Evolutionary conservation across 208 protist genomes (phyloP), one percentile per base, ranked within the genome.

Genomic region (Trypanosoma conorhini): DNA sequence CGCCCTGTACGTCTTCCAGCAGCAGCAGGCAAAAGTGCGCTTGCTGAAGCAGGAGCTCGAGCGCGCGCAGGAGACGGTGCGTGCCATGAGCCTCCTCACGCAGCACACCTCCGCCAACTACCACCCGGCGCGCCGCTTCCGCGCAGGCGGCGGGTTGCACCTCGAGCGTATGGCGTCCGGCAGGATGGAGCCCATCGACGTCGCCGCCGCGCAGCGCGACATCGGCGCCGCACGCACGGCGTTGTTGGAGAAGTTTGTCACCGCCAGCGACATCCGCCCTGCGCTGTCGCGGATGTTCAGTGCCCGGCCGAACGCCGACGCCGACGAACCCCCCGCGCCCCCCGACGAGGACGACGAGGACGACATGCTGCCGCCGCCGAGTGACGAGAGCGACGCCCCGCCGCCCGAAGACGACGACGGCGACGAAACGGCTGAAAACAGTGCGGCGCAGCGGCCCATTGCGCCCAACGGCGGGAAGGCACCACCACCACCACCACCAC

Each of bases 11-110:
- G 62, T 73, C 9, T 78, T 68, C 60, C 73, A 78, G 22, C 73
- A 78, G 42, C 73, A 78, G 67, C 73, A 78, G 30, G 67, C 60
- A 35, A 78, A 78, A 31, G 70, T 78, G 31, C 73, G 73, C n/a
- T 40, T 78, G 56, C 10, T 78, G 26, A 78, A 74, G 50, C 59
- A 64, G 28, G 73, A 78, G 67, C 58, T 72, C 15, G 64, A 59
- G 31, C 73, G 73, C 10, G 66, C 67, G 26, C 67, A 74, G 40
- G 73, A 78, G 51, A 78, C 73, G 5, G 46, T 78, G 35, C 67
- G 57, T 42, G 57, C 58, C 7, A 62, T 78, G 35, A 28, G 31
- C 38, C 24, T 67, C 30, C 42, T 68, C 50, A 51, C 56, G n/a
- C 67, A 66, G 22, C 28, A 54, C 22, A 51, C 40, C 15, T 73